phyloP scores from a whole-genome alignment of 2,329 filamentous ascomycete genomes.

The Colletotrichum karsti region DNA sequence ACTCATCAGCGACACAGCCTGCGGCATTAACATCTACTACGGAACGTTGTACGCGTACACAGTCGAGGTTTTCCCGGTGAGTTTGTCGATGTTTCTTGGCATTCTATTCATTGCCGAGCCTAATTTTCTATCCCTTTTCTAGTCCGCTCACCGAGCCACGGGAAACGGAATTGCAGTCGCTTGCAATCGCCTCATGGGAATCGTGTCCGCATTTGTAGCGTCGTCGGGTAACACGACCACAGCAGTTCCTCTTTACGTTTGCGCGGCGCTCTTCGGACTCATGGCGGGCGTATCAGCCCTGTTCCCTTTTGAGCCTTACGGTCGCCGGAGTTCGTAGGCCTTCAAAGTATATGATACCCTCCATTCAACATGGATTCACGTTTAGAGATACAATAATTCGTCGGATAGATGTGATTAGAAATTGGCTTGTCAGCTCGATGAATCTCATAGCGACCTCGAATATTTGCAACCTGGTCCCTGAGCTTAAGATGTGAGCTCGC shows the following conservation, averaged over 20 bases:
- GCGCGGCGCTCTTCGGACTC: constrained; percentile 69
- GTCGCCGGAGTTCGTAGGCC: constrained; percentile 55
- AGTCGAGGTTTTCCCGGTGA: constrained; percentile 69
- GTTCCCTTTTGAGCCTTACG: constrained; percentile 76
- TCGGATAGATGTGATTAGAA: no score
- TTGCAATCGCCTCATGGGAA: constrained; percentile 78
- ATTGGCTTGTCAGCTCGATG: no score
- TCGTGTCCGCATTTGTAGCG: constrained; percentile 74
- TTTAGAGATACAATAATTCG: background rate
- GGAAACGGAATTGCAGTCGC: constrained; percentile 79
- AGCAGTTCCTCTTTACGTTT: constrained; percentile 73
- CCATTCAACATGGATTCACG: background rate
- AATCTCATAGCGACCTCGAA: no score
- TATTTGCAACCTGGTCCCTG: no score
- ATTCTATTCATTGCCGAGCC: no score
- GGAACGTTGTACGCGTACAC: constrained; percentile 73
- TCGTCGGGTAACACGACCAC: constrained; percentile 68
- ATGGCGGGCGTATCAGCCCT: constrained; percentile 65
- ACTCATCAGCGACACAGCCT: constrained; percentile 51
- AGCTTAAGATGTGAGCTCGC: no score
- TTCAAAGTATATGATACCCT: no score
- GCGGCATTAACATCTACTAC: constrained; percentile 77
- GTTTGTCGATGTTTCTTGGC: no score
- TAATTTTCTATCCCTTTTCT: no score
- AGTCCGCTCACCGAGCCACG: constrained; percentile 76